Percentiles rank a stretch among this genome's conserved stretches.
Conservation (phyloP, 495 filamentous ascomycete genomes). For the Neurospora cerealis region DNA sequence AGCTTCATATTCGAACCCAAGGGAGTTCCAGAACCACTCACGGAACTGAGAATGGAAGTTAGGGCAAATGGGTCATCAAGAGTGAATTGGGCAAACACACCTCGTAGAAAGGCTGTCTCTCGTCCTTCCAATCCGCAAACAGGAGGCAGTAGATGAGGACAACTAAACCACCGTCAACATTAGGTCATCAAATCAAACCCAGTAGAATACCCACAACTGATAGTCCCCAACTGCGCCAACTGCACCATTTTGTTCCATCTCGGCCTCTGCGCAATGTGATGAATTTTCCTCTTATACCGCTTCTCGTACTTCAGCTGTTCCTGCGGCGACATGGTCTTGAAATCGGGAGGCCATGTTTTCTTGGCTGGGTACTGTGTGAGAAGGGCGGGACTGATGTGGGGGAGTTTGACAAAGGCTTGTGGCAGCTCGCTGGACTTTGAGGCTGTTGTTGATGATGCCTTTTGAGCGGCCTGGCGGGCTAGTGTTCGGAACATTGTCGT, state of each 20-base stretch:
- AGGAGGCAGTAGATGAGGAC: slow-evolving; percentile 63
- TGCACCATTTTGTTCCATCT: slow-evolving; percentile 62
- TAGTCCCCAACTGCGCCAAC: slow-evolving; percentile 57
- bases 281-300: slow-evolving; percentile 56
- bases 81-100: slow-evolving; percentile 24
- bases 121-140: slow-evolving; percentile 65
- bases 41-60: slow-evolving; percentile 12
- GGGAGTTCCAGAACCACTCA: slow-evolving; percentile 12
- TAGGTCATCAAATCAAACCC: no score
- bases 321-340: slow-evolving; percentile 64
- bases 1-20: slow-evolving; percentile 8
- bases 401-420: background rate
- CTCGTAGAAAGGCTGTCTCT: slow-evolving; percentile 51
- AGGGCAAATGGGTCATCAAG: background rate
- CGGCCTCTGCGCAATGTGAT: slow-evolving; percentile 65
- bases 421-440: background rate
- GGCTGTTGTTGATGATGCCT: background rate
- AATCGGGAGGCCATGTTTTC: slow-evolving; percentile 87
- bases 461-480: background rate
- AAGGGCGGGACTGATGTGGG: slow-evolving; percentile 28
- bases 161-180: slow-evolving; percentile 29
- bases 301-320: slow-evolving; percentile 82
- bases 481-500: background rate
- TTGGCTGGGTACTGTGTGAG: slow-evolving; percentile 55
- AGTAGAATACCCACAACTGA: slow-evolving; percentile 49